Base-by-base conservation (phyloP, 257 asterid species). In the Solanum chaucha region DNA sequence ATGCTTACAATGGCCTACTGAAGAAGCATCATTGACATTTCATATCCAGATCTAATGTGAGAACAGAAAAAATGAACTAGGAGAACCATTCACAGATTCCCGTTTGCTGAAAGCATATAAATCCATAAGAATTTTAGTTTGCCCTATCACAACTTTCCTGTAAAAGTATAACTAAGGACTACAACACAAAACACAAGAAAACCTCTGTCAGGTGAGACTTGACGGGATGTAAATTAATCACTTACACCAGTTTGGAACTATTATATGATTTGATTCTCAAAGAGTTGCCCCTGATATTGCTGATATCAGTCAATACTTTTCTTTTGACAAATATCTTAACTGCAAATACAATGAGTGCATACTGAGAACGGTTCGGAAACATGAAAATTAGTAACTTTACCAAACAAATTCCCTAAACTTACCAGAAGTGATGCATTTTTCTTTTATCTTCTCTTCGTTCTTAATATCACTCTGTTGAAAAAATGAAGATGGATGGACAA, bases 221-320 rank as follows among this genome's bases (percentile, higher is more conserved):
- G 85, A 34, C 59, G 58, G 36, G 84, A 80, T 46, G 84, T 12
- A 26, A 80, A 28, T 80, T 48, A 46, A 87, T 86, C 80, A 92
- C 98, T 91, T 90, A 94, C 99, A 86, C 85, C 67, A 77, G 83
- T 89, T 80, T 92, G 87, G 92, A 88, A 67, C 78, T 87, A 83
- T 89, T 90, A 64, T 88, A 89, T 85, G 83, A 88, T 74, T 87
- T 94, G 77, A 90, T 83, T 85, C 91, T 92, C 72, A 92, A 86
- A 90, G 89, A 80, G 86, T 88, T 91, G 84, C 88, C 85, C 90
- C 87, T 93, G 88, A 90, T 90, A 91, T 96, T 96, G 90, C 98
- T 93, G 86, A 96, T 93, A 91, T 96, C 99, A 82, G 93, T 93
- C 93, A 95, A 86, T 88, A 90, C 95, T 89, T 93, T 94, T 89